Evolutionary conservation across 1,284 basidiomycete species (phyloP).

Genomic region (Trichosporon sp.): DNA sequence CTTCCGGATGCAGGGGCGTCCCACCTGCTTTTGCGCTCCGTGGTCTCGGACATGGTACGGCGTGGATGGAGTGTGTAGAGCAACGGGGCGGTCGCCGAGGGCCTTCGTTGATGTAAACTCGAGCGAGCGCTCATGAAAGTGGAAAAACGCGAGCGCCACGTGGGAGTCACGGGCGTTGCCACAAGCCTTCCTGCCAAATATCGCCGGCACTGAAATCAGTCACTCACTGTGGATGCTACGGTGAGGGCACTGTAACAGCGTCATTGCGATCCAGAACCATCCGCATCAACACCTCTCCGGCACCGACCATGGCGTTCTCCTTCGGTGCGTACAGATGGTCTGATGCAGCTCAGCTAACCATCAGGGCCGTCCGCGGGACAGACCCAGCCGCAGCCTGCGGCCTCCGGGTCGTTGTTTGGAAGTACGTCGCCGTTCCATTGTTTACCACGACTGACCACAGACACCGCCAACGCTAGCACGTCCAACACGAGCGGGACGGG

Average conservation of each 20-base stretch:
- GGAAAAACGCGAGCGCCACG: constrained; percentile 10
- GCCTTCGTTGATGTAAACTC: neutral
- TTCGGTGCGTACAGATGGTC: constrained; percentile 20
- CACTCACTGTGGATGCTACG: neutral
- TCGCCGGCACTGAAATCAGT: neutral
- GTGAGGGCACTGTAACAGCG: neutral
- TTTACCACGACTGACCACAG: constrained; percentile 9
- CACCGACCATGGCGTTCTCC: constrained; percentile 25
- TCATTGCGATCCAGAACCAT: neutral
- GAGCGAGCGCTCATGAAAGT: neutral
- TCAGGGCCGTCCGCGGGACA: constrained; percentile 12
- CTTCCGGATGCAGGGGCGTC: constrained; percentile 10
- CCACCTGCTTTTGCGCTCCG: constrained; percentile 23
- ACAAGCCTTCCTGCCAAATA: neutral
- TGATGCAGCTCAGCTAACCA: neutral
- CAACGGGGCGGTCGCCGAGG: neutral
- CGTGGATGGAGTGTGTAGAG: constrained; percentile 1
- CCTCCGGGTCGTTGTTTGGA: constrained; percentile 19
- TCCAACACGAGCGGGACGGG: neutral
- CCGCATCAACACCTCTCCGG: constrained; percentile 1
- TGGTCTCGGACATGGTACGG: constrained; percentile 15
- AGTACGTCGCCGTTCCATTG: constrained; percentile 12
- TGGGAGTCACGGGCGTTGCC: constrained; percentile 6
- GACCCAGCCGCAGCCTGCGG: constrained; percentile 12
- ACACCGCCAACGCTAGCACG: constrained; percentile 14